These are phyloP conservation scores for Quercus cerris DNA, from an alignment of 306 rosid species.

Conservation along the genomic window DNA sequence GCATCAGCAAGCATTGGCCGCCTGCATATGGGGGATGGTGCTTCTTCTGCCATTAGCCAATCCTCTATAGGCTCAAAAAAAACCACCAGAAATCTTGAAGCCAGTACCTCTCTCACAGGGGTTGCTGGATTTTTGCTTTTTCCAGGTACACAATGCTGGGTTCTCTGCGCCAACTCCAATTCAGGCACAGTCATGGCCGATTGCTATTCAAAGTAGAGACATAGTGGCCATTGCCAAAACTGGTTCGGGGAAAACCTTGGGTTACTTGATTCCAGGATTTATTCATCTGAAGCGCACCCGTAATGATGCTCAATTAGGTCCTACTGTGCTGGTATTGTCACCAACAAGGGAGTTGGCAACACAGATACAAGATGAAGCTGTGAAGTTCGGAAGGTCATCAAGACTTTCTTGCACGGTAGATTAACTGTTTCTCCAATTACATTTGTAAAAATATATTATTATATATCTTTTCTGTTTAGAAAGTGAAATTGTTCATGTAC, in stretches of 20 bases:
- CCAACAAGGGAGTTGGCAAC: conserved; percentile 99
- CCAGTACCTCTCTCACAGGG: conserved; percentile 34
- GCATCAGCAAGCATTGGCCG: conserved; percentile 90
- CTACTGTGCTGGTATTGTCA: conserved; percentile 81
- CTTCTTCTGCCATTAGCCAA: conserved; percentile 85
- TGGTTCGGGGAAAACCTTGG: conserved; percentile 98
- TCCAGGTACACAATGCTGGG: conserved; percentile 97
- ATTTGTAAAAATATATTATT: background rate
- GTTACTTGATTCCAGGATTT: conserved; percentile 90
- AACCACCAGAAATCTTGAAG: conserved; percentile 25
- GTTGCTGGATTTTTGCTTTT: conserved; percentile 71
- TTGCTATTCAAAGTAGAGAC: conserved; percentile 93
- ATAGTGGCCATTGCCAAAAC: conserved; percentile 99
- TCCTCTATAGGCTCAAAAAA: conserved; percentile 56
- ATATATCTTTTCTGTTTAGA: background rate
- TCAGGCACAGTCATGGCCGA: conserved; percentile 99
- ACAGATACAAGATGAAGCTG: conserved; percentile 96
- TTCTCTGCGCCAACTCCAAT: conserved; percentile 98
- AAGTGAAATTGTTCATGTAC: background rate
- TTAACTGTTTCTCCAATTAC: conserved; percentile 1
- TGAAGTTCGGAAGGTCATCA: conserved; percentile 88
- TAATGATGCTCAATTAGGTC: conserved; percentile 69
- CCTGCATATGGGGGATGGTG: conserved; percentile 85
- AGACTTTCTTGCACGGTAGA: conserved; percentile 81
- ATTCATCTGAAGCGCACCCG: conserved; percentile 79